Base-by-base conservation (phyloP, 257 asterid genomes). In the Capsicum pubescens region DNA sequence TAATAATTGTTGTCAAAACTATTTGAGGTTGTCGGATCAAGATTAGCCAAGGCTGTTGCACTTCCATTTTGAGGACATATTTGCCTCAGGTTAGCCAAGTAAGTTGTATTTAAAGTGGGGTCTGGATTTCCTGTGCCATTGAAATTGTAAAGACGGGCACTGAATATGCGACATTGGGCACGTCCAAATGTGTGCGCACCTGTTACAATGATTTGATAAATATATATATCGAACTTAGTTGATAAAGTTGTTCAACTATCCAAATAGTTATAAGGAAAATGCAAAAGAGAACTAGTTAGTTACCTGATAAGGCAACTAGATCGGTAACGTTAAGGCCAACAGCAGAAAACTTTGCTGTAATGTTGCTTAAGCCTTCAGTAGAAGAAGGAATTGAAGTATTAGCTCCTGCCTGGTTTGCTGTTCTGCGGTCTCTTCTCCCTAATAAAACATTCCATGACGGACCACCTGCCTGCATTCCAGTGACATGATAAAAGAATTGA, bases 101-200 rank as follows among this genome's bases (percentile, higher is more conserved):
- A 86, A n/a, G 93, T 89, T 12, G 92, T 4, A 90, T 89, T 88
- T n/a, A 93, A 80, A 54, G 91, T 82, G 1, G 97, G 94, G 21
- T 93, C 97, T 5, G 95, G 97, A 54, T 83, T 84, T 13, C 93
- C 93, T 0, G 91, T 84, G 83, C 87, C 90, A 44, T 39, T 86
- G 74, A 91, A 92, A 63, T 91, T 89, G 91, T 89, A 93, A 57
- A 92, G 88, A 8, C 97, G 83, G 79, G 50, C 68, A 63, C 83
- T 85, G 76, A 93, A 87, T 16, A 84, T 1, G 52, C 90, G 64
- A 32, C 94, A 93, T 44, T 87, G 93, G 32, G 93, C 92, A 13
- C 95, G 92, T 64, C 97, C 95, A 52, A 92, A 90, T n/a, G 95
- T 91, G 85, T 93, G 97, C 3, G 95, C 95, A 39, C 97, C 95